Evolutionary conservation across 768 basidiomycete genomes (phyloP).

Genomic region (Mycena maculata): DNA sequence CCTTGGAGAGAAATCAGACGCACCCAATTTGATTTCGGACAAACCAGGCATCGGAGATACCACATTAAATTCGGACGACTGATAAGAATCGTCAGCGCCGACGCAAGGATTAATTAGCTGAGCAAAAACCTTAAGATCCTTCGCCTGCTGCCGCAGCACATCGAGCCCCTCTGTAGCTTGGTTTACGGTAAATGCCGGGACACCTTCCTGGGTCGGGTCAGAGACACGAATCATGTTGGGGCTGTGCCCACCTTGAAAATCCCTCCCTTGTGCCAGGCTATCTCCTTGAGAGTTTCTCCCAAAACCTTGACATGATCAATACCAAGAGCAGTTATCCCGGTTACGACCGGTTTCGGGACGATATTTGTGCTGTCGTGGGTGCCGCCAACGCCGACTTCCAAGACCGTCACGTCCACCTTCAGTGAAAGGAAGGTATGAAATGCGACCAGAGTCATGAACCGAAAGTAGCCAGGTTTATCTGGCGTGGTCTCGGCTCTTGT

Average conservation of each 20-base stretch:
- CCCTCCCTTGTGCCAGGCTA: constrained; percentile 95
- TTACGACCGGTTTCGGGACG: constrained; percentile 89
- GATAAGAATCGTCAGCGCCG: constrained; percentile 23
- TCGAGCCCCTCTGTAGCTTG: constrained; percentile 78
- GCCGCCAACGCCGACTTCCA: constrained; percentile 98
- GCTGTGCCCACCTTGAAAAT: constrained; percentile 84
- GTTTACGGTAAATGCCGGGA: constrained; percentile 85
- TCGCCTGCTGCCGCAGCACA: constrained; percentile 75
- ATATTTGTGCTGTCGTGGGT: constrained; percentile 96
- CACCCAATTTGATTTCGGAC: constrained; percentile 71
- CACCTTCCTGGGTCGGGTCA: constrained; percentile 64
- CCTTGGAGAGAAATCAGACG: constrained; percentile 23
- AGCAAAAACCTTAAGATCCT: constrained; percentile 67
- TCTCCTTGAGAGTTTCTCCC: constrained; percentile 89
- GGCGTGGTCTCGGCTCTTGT: constrained; percentile 63
- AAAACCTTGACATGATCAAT: constrained; percentile 91
- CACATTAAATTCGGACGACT: constrained; percentile 79
- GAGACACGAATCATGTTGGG: background rate
- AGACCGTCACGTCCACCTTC: constrained; percentile 88
- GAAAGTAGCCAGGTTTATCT: constrained; percentile 91
- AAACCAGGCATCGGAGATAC: constrained; percentile 65
- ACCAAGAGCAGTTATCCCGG: constrained; percentile 91
- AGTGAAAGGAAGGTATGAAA: constrained; percentile 88
- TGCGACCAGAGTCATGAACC: constrained; percentile 91
- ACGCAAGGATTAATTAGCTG: background rate